Percentiles rank a stretch among this genome's conserved stretches.
phyloP scores from a whole-genome alignment of 1,139 yeast genomes.

The Lizanozyma gosingica region DNA sequence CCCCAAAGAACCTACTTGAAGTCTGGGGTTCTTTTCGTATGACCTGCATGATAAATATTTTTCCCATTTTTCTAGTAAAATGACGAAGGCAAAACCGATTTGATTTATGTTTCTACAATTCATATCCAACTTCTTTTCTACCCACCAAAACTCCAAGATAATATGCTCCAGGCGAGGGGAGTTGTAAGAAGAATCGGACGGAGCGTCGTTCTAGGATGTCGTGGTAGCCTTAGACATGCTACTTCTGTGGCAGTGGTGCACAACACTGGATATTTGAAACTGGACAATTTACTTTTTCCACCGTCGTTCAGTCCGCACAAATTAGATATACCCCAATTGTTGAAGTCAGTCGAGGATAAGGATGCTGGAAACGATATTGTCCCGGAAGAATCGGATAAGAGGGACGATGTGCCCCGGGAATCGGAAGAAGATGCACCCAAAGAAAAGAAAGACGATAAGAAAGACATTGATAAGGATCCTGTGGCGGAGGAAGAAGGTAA shows the following conservation, averaged over 20 bases:
- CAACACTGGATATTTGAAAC: neutral
- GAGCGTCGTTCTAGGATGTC: neutral
- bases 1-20: no score
- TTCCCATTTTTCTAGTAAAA: no score
- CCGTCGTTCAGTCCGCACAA: neutral
- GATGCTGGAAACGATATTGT: neutral
- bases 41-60: no score
- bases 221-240: neutral
- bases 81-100: neutral
- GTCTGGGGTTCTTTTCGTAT: no score
- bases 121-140: neutral
- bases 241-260: neutral
- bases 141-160: no score
- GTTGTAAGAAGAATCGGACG: neutral
- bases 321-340: neutral
- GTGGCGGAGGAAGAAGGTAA: neutral
- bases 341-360: neutral
- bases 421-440: neutral
- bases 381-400: neutral
- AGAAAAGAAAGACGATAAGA: neutral
- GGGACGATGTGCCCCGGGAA: neutral
- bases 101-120: no score
- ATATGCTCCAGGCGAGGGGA: neutral
- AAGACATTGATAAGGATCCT: neutral
- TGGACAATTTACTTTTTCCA: neutral